Evolutionary conservation across 176 grass and related monocot genomes (phyloP).

Genomic region (Hyparrhenia diplandra): DNA sequence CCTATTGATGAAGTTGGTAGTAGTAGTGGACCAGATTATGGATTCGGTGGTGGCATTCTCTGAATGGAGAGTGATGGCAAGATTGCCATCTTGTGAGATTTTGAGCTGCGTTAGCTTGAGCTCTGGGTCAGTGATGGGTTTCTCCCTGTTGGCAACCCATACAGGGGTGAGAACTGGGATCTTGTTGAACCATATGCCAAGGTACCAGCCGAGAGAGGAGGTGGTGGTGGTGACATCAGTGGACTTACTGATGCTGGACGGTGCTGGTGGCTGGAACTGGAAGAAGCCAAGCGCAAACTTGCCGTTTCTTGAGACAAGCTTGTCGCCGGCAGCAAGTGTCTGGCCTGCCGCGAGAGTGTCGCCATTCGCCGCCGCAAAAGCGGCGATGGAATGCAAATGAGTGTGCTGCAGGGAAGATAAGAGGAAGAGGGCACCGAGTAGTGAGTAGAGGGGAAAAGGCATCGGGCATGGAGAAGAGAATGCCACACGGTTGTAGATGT

Average conservation of each 20-base stretch:
- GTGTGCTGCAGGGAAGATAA: background rate
- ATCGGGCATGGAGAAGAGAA: background rate
- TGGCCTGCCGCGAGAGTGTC: background rate
- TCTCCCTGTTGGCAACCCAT: constrained; percentile 1
- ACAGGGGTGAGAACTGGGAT: background rate
- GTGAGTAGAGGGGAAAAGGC: background rate
- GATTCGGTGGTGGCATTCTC: background rate
- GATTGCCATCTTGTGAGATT: constrained; percentile 22
- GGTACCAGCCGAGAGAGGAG: background rate
- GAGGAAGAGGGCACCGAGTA: background rate
- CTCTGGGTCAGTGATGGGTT: background rate
- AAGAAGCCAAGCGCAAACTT: constrained; percentile 54
- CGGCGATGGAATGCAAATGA: background rate
- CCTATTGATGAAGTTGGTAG: too few relatives aligned
- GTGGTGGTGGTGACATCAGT: background rate
- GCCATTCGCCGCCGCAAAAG: background rate
- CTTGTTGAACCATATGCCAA: background rate
- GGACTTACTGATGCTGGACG: background rate
- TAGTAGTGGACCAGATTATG: constrained; percentile 36
- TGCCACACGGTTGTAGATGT: background rate
- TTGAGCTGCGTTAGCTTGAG: background rate
- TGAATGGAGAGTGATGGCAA: background rate
- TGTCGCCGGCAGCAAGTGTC: background rate
- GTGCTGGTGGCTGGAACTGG: background rate
- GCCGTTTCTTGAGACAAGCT: constrained; percentile 23